Base-by-base conservation (phyloP, 768 basidiomycete genomes). In the Trametes sanguinea region DNA sequence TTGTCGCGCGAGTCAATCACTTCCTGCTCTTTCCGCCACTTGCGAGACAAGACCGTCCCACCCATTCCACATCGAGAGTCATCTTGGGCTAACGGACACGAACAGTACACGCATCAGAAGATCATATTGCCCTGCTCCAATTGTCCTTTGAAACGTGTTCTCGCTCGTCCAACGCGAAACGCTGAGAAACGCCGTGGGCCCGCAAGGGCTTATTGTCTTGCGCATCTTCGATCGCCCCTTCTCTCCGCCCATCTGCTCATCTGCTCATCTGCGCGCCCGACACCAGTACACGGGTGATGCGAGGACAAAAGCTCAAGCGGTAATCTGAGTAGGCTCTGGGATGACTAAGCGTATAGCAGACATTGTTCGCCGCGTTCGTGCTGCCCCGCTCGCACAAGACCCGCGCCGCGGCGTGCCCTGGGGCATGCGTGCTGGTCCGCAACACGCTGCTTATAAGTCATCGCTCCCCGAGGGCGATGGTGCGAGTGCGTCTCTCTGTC, bases 331-430 rank as follows among this genome's bases (percentile, higher is more conserved):
- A 63, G 39, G 37, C 57, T 63, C 33, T 8, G 11, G 8, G 13
- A 63, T 63, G 62, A 63, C 62, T 63, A 63, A 63, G 57, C 62
- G 11, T 45, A 29, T 48, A 33, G 17, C 55, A 63, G 56, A 59
- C 62, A 63, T 63, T 63, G 62, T 63, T 59, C 62, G 56, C 57
- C 50, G 6, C 43, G 51, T 52, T 57, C 33, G 57, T 48, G 22
- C 55, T 33, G 17, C 45, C 29, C 56, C 56, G 56, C 56, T 59
- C 57, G 44, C 56, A 63, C 62, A 53, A 63, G 62, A 58, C 61
- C 1, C 22, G 35, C 58, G 30, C 48, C 39, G 40, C 30, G 45
- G 30, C 60, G 51, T 39, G 62, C 37, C 30, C 37, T 37, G 62
- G 44, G 32, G 47, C 44, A 8, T 45, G 50, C 44, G 17, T 39